These are phyloP conservation scores for Quercus glauca DNA, from an alignment of 306 rosid genomes.

Conservation along the genomic window DNA sequence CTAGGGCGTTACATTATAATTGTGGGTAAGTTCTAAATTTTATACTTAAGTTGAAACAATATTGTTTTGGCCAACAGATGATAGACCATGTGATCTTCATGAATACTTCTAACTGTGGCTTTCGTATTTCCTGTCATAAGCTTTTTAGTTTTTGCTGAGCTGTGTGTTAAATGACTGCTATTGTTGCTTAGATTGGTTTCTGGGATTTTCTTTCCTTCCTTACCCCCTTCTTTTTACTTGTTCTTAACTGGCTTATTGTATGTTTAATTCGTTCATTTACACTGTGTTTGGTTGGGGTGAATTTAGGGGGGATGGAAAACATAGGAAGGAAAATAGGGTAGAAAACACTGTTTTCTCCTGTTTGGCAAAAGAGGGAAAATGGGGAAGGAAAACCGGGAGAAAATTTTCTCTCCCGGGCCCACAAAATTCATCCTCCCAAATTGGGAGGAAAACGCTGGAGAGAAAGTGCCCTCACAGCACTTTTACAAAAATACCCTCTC, in stretches of 20 bases:
- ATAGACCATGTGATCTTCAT: background rate
- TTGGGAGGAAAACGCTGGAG: too few species aligned
- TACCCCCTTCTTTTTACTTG: background rate
- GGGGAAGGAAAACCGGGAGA: too few species aligned
- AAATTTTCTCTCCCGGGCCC: too few species aligned
- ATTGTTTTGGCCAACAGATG: slow-evolving; percentile 5
- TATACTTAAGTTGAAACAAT: background rate
- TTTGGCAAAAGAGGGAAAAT: too few species aligned
- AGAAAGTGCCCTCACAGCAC: too few species aligned
- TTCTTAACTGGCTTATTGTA: background rate
- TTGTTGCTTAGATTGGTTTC: background rate
- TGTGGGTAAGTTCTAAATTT: background rate
- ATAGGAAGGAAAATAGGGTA: too few species aligned
- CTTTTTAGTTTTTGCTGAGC: slow-evolving; percentile 8
- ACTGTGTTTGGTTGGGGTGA: too few species aligned
- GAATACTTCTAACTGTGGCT: background rate
- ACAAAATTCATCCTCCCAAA: too few species aligned
- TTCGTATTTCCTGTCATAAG: background rate
- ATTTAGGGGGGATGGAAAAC: too few species aligned
- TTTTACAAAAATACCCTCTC: too few species aligned
- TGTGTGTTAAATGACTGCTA: background rate
- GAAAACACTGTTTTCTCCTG: too few species aligned
- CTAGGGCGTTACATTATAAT: too few species aligned
- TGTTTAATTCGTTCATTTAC: slow-evolving; percentile 6
- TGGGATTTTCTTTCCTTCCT: background rate